These are phyloP conservation scores for Austroboletus niveus DNA, from an alignment of 1,284 basidiomycete species.

Conservation along the genomic window DNA sequence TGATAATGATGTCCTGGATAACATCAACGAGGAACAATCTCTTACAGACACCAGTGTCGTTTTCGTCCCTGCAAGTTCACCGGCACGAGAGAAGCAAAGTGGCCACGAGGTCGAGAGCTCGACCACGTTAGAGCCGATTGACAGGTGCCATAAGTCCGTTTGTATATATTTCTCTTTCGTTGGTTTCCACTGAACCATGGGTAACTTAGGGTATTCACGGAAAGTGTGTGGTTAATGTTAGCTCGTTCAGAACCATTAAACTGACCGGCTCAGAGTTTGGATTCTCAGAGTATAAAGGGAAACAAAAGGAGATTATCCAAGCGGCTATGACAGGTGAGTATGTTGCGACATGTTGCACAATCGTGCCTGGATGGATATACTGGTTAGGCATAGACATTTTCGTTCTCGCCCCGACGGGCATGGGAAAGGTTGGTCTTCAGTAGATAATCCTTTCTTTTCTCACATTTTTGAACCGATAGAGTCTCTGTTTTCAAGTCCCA, in stretches of 20 bases:
- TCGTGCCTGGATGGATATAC: neutral
- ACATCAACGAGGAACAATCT: conserved; percentile 17
- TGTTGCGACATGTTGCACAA: conserved; percentile 7
- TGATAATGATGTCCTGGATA: conserved; percentile 23
- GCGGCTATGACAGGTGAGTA: conserved; percentile 58
- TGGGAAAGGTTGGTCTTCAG: conserved; percentile 71
- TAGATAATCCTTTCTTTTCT: neutral
- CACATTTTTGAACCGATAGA: conserved; percentile 35
- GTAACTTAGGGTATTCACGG: conserved; percentile 15
- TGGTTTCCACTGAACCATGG: neutral
- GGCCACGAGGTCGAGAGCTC: neutral
- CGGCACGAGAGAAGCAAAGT: neutral
- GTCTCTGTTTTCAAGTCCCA: conserved; percentile 86
- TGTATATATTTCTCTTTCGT: neutral
- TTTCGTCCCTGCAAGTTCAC: conserved; percentile 15
- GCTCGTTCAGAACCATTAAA: neutral
- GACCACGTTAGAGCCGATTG: conserved; percentile 2
- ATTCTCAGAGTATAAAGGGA: conserved; percentile 65
- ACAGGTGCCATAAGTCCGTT: conserved; percentile 19
- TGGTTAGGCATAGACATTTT: conserved; percentile 66
- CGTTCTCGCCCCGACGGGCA: conserved; percentile 84
- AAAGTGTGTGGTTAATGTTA: conserved; percentile 18
- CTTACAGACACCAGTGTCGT: conserved; percentile 7
- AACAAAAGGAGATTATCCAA: conserved; percentile 74
- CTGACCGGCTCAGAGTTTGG: conserved; percentile 55